A percentile compares a stretch with the other conserved stretches of the same genome.
Conservation (phyloP, 78 protist species). For the Planoprotostelium fungivorum region DNA sequence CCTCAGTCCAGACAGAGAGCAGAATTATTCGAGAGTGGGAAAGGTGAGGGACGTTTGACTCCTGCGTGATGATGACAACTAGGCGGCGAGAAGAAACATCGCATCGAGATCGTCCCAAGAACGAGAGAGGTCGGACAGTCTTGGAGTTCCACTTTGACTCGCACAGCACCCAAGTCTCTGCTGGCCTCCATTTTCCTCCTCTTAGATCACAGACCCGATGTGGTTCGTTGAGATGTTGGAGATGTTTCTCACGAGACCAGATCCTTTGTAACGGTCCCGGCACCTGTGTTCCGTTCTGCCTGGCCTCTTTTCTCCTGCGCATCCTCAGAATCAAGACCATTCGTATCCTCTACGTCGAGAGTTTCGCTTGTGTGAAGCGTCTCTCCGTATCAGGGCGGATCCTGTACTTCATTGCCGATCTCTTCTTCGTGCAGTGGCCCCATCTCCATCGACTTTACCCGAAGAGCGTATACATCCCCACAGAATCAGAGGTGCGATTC, state of each 20-base stretch:
- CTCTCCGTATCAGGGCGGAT: conserved; percentile 59
- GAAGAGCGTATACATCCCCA: too few species aligned
- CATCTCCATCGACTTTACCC: too few species aligned
- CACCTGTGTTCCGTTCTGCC: conserved; percentile 63
- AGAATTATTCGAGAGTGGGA: background rate
- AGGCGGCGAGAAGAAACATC: background rate
- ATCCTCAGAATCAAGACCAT: conserved; percentile 8
- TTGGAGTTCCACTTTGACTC: conserved; percentile 37
- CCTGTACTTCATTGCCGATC: conserved; percentile 30
- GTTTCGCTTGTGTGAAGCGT: conserved; percentile 51
- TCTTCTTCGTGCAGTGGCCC: conserved; percentile 65
- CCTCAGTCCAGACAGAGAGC: conserved; percentile 31
- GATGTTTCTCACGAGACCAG: conserved; percentile 9
- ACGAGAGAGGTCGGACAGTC: conserved; percentile 71
- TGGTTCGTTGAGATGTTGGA: background rate
- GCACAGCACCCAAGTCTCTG: conserved; percentile 41
- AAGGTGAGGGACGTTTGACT: background rate
- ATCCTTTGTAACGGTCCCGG: conserved; percentile 74
- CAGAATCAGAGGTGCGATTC: too few species aligned
- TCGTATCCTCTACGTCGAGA: conserved; percentile 59
- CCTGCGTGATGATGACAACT: background rate
- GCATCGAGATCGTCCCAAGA: conserved; percentile 34
- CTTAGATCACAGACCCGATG: background rate
- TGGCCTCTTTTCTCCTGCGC: conserved; percentile 23
- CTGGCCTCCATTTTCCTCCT: background rate